Conservation (phyloP, 2,329 filamentous ascomycete genomes). For the Talaromyces atroroseus region DNA sequence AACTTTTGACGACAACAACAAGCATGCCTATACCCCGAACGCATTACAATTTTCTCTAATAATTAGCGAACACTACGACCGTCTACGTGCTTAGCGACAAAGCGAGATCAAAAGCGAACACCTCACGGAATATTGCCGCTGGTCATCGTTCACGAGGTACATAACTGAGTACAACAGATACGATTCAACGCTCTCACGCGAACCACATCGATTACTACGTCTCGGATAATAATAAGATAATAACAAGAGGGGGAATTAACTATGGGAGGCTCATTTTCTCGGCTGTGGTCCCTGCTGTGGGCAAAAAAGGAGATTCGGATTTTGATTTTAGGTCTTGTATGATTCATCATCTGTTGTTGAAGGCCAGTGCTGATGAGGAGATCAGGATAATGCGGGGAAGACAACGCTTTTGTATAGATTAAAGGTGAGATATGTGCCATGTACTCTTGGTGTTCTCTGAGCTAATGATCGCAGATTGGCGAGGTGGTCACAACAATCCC, state of each 20-base stretch:
- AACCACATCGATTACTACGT: no score
- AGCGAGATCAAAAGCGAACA: background rate
- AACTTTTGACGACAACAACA: background rate
- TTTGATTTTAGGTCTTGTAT: constrained; percentile 85
- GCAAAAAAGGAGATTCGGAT: constrained; percentile 97
- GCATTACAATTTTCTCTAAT: background rate
- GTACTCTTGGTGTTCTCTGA: no score
- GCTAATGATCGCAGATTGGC: constrained; percentile 63
- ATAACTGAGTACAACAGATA: no score
- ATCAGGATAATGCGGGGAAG: constrained; percentile 96
- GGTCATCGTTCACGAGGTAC: no score
- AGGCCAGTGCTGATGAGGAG: constrained; percentile 11
- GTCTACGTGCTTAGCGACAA: no score
- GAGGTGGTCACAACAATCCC: constrained; percentile 99
- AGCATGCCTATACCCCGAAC: background rate
- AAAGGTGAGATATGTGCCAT: constrained; percentile 57
- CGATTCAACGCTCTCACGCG: no score
- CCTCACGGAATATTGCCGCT: no score
- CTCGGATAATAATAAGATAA: no score
- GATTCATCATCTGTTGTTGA: constrained; percentile 24
- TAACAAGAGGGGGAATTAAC: background rate
- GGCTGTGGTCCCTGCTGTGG: constrained; percentile 69
- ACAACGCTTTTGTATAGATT: constrained; percentile 93
- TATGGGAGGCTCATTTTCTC: constrained; percentile 55
- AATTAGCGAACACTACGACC: background rate